phyloP scores from a whole-genome alignment of 164 flowering plant species.

The Macadamia integrifolia region DNA sequence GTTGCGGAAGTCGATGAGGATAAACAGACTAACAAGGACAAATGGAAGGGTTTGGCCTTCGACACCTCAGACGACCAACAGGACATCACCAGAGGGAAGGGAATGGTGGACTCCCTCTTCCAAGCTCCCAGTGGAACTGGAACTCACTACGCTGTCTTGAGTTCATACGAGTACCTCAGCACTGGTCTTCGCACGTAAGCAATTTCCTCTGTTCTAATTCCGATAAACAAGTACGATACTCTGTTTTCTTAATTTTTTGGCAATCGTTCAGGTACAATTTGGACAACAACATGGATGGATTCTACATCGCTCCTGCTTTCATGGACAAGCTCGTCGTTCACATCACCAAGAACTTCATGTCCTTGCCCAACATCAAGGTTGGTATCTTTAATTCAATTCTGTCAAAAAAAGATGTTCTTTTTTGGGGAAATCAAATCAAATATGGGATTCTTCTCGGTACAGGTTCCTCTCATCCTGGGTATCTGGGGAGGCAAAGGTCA shows the following conservation, averaged over 20 bases:
- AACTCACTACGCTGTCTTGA: slow-evolving; percentile 49
- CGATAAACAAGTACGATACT: too few species aligned
- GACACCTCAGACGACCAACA: slow-evolving; percentile 60
- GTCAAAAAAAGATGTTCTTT: background rate
- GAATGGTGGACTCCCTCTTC: slow-evolving; percentile 53
- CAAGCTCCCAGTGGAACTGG: slow-evolving; percentile 48
- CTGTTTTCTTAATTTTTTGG: too few species aligned
- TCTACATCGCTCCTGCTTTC: slow-evolving; percentile 60
- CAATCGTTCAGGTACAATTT: slow-evolving; percentile 27
- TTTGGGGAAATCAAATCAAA: background rate
- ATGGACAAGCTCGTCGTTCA: slow-evolving; percentile 66
- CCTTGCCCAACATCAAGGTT: slow-evolving; percentile 57
- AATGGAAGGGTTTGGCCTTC: slow-evolving; percentile 45
- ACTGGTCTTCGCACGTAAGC: slow-evolving; percentile 48
- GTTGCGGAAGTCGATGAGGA: slow-evolving; percentile 30
- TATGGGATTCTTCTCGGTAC: background rate
- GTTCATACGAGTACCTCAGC: slow-evolving; percentile 51
- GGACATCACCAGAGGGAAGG: slow-evolving; percentile 58
- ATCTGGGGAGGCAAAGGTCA: slow-evolving; percentile 71
- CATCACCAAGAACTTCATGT: slow-evolving; percentile 52
- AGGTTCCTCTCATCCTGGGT: slow-evolving; percentile 59
- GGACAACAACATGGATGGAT: slow-evolving; percentile 50
- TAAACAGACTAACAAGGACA: slow-evolving; percentile 42
- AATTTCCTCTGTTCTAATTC: background rate
- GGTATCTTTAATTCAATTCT: background rate